phyloP scores from a whole-genome alignment of 2,329 filamentous ascomycete genomes.

The Fusarium bactridioides region DNA sequence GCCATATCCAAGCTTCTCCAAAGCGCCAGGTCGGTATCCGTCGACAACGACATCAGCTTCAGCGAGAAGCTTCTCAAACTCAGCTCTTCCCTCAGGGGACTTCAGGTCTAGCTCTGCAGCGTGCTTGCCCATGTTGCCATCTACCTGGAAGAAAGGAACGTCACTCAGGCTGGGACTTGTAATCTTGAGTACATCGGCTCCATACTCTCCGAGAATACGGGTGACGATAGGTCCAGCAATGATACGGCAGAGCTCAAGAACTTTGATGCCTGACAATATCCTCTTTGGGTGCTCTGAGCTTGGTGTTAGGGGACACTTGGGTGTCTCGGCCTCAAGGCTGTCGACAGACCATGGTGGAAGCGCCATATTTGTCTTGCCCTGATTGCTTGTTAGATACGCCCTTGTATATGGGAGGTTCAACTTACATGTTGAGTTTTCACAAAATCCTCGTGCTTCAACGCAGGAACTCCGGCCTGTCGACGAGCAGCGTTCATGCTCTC shows the following conservation, averaged over 20 bases:
- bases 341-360: conserved; percentile 60
- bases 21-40: conserved; percentile 72
- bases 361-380: conserved; percentile 55
- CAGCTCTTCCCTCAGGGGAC: conserved; percentile 56
- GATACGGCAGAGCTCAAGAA: conserved; percentile 77
- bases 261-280: conserved; percentile 68
- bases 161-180: conserved; percentile 74
- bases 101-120: conserved; percentile 70
- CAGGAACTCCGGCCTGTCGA: conserved; percentile 67
- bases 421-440: conserved; percentile 57
- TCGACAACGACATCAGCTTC: conserved; percentile 72
- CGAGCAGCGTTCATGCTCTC: conserved; percentile 64
- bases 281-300: conserved; percentile 32
- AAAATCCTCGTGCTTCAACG: conserved; percentile 67
- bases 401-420: accelerated
- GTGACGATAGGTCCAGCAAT: conserved; percentile 79
- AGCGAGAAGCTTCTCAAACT: conserved; percentile 66
- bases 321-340: conserved; percentile 58
- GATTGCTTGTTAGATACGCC: conserved; percentile 2
- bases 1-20: conserved; percentile 71
- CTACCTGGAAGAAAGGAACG: conserved; percentile 76
- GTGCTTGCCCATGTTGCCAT: conserved; percentile 77
- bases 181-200: conserved; percentile 76
- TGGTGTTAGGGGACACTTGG: conserved; percentile 51
- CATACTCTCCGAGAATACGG: conserved; percentile 76